Conservation (phyloP, 1,284 basidiomycete species). For the Coniferiporia weirii region DNA sequence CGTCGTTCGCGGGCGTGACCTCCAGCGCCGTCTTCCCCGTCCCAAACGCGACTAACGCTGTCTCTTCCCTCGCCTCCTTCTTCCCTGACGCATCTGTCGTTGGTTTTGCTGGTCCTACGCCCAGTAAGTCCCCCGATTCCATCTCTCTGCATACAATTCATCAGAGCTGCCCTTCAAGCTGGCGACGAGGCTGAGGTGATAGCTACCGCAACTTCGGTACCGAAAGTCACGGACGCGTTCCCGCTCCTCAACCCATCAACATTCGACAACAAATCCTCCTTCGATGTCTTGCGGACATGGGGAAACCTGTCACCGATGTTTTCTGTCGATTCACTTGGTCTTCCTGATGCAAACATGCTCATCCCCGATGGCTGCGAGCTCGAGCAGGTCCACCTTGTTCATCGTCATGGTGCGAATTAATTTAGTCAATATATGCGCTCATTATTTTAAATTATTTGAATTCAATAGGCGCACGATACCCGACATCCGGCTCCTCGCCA, state of each 20-base stretch:
- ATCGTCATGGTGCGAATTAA: slow-evolving; percentile 44
- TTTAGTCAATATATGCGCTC: background rate
- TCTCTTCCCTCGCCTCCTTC: slow-evolving; percentile 23
- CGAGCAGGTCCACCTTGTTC: slow-evolving; percentile 48
- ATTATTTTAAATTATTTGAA: background rate
- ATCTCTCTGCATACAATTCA: too few species aligned
- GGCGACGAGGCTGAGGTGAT: slow-evolving; percentile 46
- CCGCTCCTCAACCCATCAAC: slow-evolving; percentile 36
- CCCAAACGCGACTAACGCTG: slow-evolving; percentile 27
- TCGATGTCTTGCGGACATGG: slow-evolving; percentile 44
- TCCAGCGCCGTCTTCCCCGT: slow-evolving; percentile 30
- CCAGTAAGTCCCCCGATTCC: slow-evolving; percentile 26
- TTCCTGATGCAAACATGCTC: slow-evolving; percentile 42
- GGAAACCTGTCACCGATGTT: slow-evolving; percentile 57
- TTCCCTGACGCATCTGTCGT: slow-evolving; percentile 42
- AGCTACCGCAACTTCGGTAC: slow-evolving; percentile 37
- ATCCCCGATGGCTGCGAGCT: slow-evolving; percentile 48
- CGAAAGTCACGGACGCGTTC: slow-evolving; percentile 34
- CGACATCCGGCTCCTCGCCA: slow-evolving; percentile 14
- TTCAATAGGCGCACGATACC: slow-evolving; percentile 13
- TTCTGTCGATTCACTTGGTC: slow-evolving; percentile 51
- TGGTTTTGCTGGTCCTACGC: slow-evolving; percentile 42
- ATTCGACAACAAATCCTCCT: slow-evolving; percentile 30
- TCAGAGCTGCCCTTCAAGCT: slow-evolving; percentile 25
- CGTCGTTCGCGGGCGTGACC: slow-evolving; percentile 32